phyloP scores from a whole-genome alignment of 2,329 filamentous ascomycete species.

The Amauroascus verrucosus region DNA sequence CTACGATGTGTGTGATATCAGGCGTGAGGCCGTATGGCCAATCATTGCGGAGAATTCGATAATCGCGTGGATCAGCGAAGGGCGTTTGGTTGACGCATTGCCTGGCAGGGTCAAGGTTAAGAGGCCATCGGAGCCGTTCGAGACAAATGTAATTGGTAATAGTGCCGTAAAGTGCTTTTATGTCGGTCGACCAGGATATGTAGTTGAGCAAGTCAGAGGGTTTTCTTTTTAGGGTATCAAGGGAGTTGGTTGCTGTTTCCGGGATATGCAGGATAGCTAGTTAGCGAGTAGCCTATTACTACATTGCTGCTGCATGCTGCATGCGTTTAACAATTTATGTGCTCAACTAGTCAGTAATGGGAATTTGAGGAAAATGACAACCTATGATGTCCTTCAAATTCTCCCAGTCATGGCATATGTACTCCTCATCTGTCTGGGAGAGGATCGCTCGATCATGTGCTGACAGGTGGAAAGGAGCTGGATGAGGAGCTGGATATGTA shows the following conservation, averaged over 20 bases:
- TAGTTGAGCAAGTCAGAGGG: slow-evolving; percentile 51
- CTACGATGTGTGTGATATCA: slow-evolving; percentile 47
- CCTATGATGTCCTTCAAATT: slow-evolving; percentile 44
- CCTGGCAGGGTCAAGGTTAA: slow-evolving; percentile 21
- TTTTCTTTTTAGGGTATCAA: slow-evolving; percentile 48
- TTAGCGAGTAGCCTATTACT: slow-evolving; percentile 3
- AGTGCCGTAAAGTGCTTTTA: slow-evolving; percentile 46
- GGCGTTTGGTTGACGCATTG: slow-evolving; percentile 36
- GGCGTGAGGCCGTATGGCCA: slow-evolving; percentile 52
- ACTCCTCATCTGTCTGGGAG: slow-evolving; percentile 44
- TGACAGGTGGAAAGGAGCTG: slow-evolving; percentile 40
- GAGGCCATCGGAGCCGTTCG: slow-evolving; percentile 45
- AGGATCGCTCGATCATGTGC: slow-evolving; percentile 41
- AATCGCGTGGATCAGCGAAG: slow-evolving; percentile 47
- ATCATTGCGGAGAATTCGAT: slow-evolving; percentile 50
- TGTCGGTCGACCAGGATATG: slow-evolving; percentile 47
- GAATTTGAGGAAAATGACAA: slow-evolving; percentile 23
- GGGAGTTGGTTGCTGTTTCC: slow-evolving; percentile 39
- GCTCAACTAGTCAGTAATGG: neutral
- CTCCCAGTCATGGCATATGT: slow-evolving; percentile 43
- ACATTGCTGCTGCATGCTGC: neutral
- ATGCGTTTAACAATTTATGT: neutral
- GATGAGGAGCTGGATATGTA: neutral
- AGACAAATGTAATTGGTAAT: slow-evolving; percentile 48
- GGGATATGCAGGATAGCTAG: slow-evolving; percentile 5